A percentile compares a stretch with the other conserved stretches of the same genome.
These are phyloP conservation scores for Telfairia occidentalis DNA, from an alignment of 331 rosid species.

Conservation along the genomic window DNA sequence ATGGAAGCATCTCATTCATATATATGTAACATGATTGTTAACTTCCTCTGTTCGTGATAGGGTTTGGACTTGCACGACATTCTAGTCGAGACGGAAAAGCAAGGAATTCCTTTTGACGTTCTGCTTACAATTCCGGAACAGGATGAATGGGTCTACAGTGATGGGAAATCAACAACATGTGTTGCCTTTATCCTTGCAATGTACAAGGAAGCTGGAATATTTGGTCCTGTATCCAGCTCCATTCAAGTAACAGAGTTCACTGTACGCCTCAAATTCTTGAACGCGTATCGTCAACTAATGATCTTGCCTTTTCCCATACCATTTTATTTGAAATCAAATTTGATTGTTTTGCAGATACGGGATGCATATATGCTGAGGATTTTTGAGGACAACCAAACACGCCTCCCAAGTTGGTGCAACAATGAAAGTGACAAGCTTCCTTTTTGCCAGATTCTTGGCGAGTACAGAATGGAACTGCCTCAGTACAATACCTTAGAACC, in stretches of 20 bases:
- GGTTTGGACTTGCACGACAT: conserved; percentile 63
- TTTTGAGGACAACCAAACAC: conserved; percentile 64
- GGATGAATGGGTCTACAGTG: conserved; percentile 89
- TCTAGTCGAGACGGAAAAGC: conserved; percentile 59
- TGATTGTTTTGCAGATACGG: conserved; percentile 40
- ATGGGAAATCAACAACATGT: conserved; percentile 85
- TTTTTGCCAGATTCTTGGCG: conserved; percentile 92
- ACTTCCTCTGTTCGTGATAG: conserved; percentile 21
- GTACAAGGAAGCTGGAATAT: conserved; percentile 83
- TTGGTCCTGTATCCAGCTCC: conserved; percentile 51
- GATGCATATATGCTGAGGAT: conserved; percentile 79
- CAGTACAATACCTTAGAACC: conserved; percentile 61
- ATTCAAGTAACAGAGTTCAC: conserved; percentile 91
- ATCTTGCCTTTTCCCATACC: background rate
- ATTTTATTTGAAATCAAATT: background rate
- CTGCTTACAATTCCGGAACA: conserved; percentile 76
- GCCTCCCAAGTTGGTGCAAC: conserved; percentile 76
- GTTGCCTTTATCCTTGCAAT: conserved; percentile 79
- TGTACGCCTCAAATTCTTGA: conserved; percentile 33
- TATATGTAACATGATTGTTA: background rate
- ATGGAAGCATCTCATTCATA: background rate
- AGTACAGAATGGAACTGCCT: conserved; percentile 76
- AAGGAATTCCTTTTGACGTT: conserved; percentile 57
- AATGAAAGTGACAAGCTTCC: conserved; percentile 41
- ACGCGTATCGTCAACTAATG: background rate